Conservation (phyloP, 225 moss, liverwort and hornwort species). For the Ulota crispa region DNA sequence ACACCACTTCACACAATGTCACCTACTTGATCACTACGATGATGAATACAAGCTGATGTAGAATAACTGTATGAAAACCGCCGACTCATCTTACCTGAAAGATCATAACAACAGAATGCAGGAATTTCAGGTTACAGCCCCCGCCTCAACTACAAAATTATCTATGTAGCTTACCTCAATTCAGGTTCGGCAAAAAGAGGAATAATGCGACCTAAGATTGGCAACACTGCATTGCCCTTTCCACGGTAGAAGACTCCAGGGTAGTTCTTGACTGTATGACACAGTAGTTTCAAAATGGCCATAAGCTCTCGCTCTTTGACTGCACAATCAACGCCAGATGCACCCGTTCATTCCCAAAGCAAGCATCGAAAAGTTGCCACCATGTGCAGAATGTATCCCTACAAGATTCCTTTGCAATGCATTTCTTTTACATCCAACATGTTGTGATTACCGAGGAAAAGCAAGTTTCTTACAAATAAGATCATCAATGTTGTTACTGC, state of each 20-base stretch:
- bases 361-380: background rate
- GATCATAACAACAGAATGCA: conserved; percentile 14
- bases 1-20: background rate
- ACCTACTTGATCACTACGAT: background rate
- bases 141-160: conserved; percentile 3
- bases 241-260: conserved; percentile 88
- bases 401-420: background rate
- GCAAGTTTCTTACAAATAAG: background rate
- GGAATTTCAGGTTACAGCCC: conserved; percentile 7
- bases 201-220: conserved; percentile 83
- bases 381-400: background rate
- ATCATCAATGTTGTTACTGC: background rate
- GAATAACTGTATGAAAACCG: background rate
- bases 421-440: background rate
- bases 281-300: conserved; percentile 90
- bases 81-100: background rate
- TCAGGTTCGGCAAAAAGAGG: conserved; percentile 85
- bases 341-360: conserved; percentile 11
- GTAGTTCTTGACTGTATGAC: conserved; percentile 86
- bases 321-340: conserved; percentile 32
- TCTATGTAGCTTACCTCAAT: conserved; percentile 55
- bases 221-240: conserved; percentile 78
- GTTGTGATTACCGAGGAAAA: background rate
- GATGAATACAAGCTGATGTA: background rate
- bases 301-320: conserved; percentile 91